These are phyloP conservation scores for Stygiomarasmius scandens DNA, from an alignment of 1,284 basidiomycete genomes.

Conservation along the genomic window DNA sequence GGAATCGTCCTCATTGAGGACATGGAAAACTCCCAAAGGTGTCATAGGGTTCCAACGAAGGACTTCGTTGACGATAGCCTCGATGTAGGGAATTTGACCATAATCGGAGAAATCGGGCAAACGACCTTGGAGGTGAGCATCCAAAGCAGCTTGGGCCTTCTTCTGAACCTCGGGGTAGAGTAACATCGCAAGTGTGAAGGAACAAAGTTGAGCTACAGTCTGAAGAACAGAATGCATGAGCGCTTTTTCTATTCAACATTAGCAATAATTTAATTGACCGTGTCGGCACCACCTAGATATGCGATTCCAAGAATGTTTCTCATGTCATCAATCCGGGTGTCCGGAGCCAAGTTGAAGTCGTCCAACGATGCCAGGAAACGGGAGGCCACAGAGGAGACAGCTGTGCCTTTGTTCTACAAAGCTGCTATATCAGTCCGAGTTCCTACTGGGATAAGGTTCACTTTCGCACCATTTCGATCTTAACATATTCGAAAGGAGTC, in stretches of 20 bases:
- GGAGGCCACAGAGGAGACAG: constrained; percentile 7
- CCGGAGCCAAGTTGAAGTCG: not conserved
- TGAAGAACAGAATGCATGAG: not conserved
- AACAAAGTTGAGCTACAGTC: not conserved
- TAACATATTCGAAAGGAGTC: constrained; percentile 32
- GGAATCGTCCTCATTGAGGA: not conserved
- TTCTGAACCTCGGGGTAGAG: not conserved
- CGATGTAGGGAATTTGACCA: constrained; percentile 3
- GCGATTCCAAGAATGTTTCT: not conserved
- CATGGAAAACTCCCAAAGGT: not conserved
- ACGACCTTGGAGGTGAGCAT: not conserved
- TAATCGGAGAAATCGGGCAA: constrained; percentile 4
- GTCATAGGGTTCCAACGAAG: constrained; percentile 7
- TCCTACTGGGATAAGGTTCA: not conserved
- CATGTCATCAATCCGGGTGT: not conserved
- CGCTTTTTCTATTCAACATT: too few species aligned
- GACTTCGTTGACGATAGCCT: constrained; percentile 7
- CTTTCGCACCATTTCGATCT: constrained; percentile 30
- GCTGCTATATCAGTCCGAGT: not conserved
- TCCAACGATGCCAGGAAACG: not conserved
- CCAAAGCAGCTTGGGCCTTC: constrained; percentile 5
- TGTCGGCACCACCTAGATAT: constrained; percentile 1
- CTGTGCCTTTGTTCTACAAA: constrained; percentile 23
- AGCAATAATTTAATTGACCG: too few species aligned
- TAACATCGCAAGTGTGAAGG: constrained; percentile 5